Evolutionary conservation across 2,329 filamentous ascomycete genomes (phyloP).

Genomic region (Microsporum ferrugineum): DNA sequence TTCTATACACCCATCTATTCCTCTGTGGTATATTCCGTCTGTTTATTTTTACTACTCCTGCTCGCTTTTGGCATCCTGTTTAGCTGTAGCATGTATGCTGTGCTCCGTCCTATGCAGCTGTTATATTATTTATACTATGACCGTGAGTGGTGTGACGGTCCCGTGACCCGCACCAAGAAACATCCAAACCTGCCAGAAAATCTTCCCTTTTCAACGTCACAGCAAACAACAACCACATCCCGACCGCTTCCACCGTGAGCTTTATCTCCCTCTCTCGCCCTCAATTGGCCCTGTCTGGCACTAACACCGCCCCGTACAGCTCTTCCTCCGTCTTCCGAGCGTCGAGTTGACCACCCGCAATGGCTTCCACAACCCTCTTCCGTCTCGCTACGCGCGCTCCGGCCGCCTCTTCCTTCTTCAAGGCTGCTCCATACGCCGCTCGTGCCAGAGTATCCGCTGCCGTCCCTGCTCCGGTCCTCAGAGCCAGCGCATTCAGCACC

Average conservation of each 20-base stretch:
- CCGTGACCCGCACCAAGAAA: constrained; percentile 1
- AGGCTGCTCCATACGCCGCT: constrained; percentile 47
- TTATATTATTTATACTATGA: not conserved
- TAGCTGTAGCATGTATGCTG: not conserved
- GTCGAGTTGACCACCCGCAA: constrained; percentile 29
- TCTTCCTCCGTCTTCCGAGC: not conserved
- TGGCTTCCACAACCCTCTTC: constrained; percentile 58
- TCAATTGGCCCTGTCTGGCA: constrained; percentile 1
- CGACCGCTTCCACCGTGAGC: constrained; percentile 7
- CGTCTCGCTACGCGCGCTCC: constrained; percentile 57
- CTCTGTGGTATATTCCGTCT: not conserved
- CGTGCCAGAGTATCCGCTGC: constrained; percentile 46
- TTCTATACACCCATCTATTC: not conserved
- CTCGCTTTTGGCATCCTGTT: not conserved
- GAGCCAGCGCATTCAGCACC: constrained; percentile 53
- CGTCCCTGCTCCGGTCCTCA: constrained; percentile 41
- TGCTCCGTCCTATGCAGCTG: not conserved
- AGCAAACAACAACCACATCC: constrained; percentile 8
- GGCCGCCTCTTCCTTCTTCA: constrained; percentile 44
- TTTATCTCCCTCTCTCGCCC: constrained; percentile 4
- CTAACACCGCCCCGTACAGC: not conserved
- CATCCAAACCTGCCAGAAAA: constrained; percentile 3
- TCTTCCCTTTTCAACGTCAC: constrained; percentile 2
- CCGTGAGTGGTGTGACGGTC: not conserved
- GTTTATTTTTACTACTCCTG: not conserved